These are phyloP conservation scores for Limonomyces culmigenus DNA, from an alignment of 1,284 basidiomycete species.

Conservation along the genomic window DNA sequence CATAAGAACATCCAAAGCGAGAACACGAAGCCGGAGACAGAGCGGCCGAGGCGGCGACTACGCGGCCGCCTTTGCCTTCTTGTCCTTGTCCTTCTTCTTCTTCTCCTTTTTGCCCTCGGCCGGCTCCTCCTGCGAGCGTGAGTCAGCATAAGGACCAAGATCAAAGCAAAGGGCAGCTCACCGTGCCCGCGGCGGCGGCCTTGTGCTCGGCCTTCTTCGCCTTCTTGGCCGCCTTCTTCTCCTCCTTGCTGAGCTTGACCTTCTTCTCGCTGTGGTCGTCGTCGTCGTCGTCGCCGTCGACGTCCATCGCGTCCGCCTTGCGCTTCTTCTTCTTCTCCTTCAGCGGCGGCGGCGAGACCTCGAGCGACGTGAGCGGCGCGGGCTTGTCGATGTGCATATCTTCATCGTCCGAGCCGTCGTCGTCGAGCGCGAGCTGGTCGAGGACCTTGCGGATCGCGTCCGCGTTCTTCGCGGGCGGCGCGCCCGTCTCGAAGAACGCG, in stretches of 20 bases:
- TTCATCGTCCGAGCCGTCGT: constrained; percentile 54
- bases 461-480: constrained; percentile 70
- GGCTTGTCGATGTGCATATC: constrained; percentile 41
- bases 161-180: background rate
- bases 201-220: constrained; percentile 22
- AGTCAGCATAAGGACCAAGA: background rate
- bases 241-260: constrained; percentile 73
- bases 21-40: too few relatives aligned
- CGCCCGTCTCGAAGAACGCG: constrained; percentile 85
- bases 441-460: constrained; percentile 84
- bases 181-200: constrained; percentile 9
- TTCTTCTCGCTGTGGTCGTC: constrained; percentile 60
- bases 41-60: too few relatives aligned
- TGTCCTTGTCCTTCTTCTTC: constrained; percentile 17
- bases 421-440: constrained; percentile 58
- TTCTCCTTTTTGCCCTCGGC: constrained; percentile 14
- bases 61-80: constrained; percentile 11
- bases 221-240: constrained; percentile 64
- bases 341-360: constrained; percentile 32
- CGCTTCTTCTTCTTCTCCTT: constrained; percentile 44
- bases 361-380: constrained; percentile 32
- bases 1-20: too few relatives aligned
- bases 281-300: constrained; percentile 36
- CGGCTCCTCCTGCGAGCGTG: constrained; percentile 3
- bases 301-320: constrained; percentile 45